Evolutionary conservation across 352 stramenopile genomes (phyloP), one percentile per base, ranked within the genome.

Genomic region (Globisporangium emineosum): DNA sequence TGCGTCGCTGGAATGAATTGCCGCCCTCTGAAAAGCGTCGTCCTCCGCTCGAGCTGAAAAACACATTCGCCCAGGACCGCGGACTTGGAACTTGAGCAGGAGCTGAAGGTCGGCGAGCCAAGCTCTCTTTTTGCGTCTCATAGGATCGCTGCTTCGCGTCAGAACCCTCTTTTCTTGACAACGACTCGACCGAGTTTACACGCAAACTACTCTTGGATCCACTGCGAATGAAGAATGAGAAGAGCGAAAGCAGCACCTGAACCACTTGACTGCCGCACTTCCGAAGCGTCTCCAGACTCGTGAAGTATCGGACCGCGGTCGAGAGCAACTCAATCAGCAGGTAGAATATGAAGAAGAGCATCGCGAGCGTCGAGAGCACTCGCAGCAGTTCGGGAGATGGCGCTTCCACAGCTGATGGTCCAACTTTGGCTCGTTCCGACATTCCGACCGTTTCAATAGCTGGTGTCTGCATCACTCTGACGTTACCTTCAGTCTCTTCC

Each of bases 271-370:
- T 27, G 25, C 37, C 30, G n/a, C 8, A 35, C 12, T 23, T 27
- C 29, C 6, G 64, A 12, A 54, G 23, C 3, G 17, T 23, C 1
- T 62, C 19, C n/a, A 60, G 27, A 25, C 15, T 35, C 8, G 40
- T 35, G 6, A 63, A 8, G 52, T 65, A 53, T 3, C 49, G 65
- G 30, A 68, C 42, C 23, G 33, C 57, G 1, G 69, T 64, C 12
- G 65, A 43, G 19, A 68, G 35, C 12, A 74, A 29, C 30, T 76
- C 68, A 29, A 79, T 37, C 23, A 51, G 35, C 27, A 79, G 29
- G 51, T 74, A 76, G 12, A 65, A 15, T 21, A 72, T 65, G 23
- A 66, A 69, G 13, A 79, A 51, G 13, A 69, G 33, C 52, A 77
- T 53, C 15, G 72, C 51, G 10, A 81, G 43, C 25, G 65, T 64